Percentiles rank a stretch among this genome's conserved stretches.
These are phyloP conservation scores for Paratinospora sagittata DNA, from an alignment of 164 flowering plant genomes.

Conservation along the genomic window DNA sequence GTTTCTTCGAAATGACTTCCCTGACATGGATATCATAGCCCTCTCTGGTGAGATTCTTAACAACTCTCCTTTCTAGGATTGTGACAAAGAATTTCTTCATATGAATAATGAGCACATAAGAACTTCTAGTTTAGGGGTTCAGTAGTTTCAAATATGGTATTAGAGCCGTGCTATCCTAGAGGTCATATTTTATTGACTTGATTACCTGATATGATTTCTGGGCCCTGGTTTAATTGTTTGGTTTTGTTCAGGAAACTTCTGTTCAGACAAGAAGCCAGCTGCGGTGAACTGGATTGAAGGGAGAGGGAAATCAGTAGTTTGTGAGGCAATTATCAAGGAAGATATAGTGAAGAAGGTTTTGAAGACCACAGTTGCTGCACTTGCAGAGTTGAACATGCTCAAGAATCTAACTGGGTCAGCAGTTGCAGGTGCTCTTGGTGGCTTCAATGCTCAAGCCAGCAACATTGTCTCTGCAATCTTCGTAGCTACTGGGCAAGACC, in stretches of 20 bases:
- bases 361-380: conserved; percentile 59
- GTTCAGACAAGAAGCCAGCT: too few relatives aligned
- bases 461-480: conserved; percentile 78
- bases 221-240: background rate
- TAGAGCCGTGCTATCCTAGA: too few relatives aligned
- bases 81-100: too few relatives aligned
- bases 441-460: conserved; percentile 89
- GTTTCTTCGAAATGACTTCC: conserved; percentile 60
- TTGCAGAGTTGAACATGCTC: conserved; percentile 86
- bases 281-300: too few relatives aligned
- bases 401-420: conserved; percentile 87
- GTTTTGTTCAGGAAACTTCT: background rate
- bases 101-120: too few relatives aligned
- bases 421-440: conserved; percentile 80
- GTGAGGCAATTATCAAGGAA: too few relatives aligned
- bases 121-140: too few relatives aligned
- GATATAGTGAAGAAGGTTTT: too few relatives aligned
- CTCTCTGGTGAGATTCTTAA: conserved; percentile 58
- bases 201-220: too few relatives aligned
- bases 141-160: too few relatives aligned
- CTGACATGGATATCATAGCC: conserved; percentile 81
- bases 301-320: too few relatives aligned
- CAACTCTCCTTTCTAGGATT: background rate
- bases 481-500: conserved; percentile 90
- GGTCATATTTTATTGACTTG: too few relatives aligned